These are phyloP conservation scores for Buxus sempervirens DNA, from an alignment of 164 flowering plant species.

Conservation along the genomic window DNA sequence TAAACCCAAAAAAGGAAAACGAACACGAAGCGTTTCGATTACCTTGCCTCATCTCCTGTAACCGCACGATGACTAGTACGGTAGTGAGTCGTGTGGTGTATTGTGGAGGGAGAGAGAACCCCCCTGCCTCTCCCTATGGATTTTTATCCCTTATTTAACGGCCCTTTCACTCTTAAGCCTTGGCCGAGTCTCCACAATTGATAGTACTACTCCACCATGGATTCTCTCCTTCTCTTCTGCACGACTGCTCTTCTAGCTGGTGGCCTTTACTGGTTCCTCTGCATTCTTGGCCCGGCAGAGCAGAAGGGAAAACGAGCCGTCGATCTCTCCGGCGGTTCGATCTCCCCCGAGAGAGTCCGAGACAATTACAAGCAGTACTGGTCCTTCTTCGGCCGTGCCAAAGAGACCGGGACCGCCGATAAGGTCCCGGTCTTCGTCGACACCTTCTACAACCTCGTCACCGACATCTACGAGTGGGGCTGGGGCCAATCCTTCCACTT, in stretches of 20 bases:
- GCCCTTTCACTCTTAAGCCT: no score
- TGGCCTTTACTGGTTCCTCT: constrained; percentile 71
- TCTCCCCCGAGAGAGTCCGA: constrained; percentile 51
- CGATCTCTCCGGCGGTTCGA: constrained; percentile 70
- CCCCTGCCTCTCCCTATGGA: no score
- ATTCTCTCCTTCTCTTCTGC: constrained; percentile 38
- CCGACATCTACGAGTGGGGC: constrained; percentile 82
- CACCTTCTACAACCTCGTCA: constrained; percentile 67
- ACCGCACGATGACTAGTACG: no score
- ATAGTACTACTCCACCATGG: constrained; percentile 44
- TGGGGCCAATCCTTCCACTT: constrained; percentile 81
- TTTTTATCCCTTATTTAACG: no score
- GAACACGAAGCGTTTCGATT: no score
- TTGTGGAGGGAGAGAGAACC: no score
- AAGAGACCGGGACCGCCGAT: constrained; percentile 58
- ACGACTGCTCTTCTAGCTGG: constrained; percentile 49
- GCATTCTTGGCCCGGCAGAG: constrained; percentile 66
- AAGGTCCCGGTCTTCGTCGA: constrained; percentile 69
- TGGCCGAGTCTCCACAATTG: no score
- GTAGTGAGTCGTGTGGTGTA: no score
- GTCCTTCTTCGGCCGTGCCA: constrained; percentile 70
- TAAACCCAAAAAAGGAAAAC: no score
- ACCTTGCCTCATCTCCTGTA: no score
- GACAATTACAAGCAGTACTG: constrained; percentile 62
- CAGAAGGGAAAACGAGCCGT: constrained; percentile 56